A percentile compares a stretch with the other conserved stretches of the same genome.
These are phyloP conservation scores for Aspergillus saccharolyticus DNA, from an alignment of 495 filamentous ascomycete genomes.

Conservation along the genomic window DNA sequence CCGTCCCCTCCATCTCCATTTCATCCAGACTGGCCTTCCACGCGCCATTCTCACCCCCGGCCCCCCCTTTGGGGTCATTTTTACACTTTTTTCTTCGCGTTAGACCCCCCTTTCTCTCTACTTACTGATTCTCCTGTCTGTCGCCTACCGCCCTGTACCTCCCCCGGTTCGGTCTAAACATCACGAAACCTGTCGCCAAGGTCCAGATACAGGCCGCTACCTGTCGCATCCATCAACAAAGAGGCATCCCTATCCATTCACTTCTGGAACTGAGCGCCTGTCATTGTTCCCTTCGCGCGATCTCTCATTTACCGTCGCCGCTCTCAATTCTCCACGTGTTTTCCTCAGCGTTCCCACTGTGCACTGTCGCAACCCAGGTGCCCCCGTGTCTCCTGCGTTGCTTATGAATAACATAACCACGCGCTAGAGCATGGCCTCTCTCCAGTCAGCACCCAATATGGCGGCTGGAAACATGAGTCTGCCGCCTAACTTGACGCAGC, in stretches of 20 bases:
- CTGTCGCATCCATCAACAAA: conserved; percentile 27
- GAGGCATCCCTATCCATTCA: conserved; percentile 10
- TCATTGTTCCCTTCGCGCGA: conserved; percentile 21
- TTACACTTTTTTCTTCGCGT: conserved; percentile 18
- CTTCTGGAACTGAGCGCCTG: conserved; percentile 15
- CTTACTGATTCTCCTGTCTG: conserved; percentile 26
- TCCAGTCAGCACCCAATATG: conserved; percentile 62
- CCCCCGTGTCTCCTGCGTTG: conserved; percentile 16
- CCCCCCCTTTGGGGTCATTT: conserved; percentile 24
- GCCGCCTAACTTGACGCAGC: conserved; percentile 52
- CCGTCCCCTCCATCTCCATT: conserved; percentile 44
- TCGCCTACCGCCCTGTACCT: conserved; percentile 23
- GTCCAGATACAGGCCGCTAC: conserved; percentile 23
- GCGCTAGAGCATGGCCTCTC: conserved; percentile 64
- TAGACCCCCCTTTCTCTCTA: conserved; percentile 21
- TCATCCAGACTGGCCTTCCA: conserved; percentile 36
- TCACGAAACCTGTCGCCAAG: conserved; percentile 37
- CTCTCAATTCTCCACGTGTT: conserved; percentile 20
- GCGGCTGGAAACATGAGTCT: conserved; percentile 54
- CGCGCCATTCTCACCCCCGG: conserved; percentile 33
- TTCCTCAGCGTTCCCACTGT: conserved; percentile 8
- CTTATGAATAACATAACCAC: conserved; percentile 33
- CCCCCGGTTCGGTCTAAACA: conserved; percentile 28
- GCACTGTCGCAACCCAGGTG: conserved; percentile 20
- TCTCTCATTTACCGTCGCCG: conserved; percentile 15